These are phyloP conservation scores for Neofusicoccum umdonicola DNA, from an alignment of 2,329 filamentous ascomycete species.

Conservation along the genomic window DNA sequence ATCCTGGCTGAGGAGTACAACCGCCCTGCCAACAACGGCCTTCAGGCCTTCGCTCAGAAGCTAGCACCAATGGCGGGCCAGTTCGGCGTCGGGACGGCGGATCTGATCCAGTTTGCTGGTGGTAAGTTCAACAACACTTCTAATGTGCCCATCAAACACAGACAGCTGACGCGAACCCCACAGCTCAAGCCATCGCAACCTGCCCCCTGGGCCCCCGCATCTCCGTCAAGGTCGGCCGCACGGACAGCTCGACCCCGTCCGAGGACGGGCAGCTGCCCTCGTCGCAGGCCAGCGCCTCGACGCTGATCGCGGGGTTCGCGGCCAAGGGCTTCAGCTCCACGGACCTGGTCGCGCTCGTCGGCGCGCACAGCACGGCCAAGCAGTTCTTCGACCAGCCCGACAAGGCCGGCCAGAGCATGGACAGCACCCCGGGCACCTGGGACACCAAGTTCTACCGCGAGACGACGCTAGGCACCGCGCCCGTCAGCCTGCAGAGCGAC, in stretches of 20 bases:
- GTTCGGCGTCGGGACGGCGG: constrained; percentile 51
- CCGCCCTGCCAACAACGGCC: constrained; percentile 44
- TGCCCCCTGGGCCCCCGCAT: constrained; percentile 55
- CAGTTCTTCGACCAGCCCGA: constrained; percentile 47
- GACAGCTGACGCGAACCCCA: constrained; percentile 8
- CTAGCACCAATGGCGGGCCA: constrained; percentile 40
- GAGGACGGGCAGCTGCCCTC: constrained; percentile 48
- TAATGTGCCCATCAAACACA: not conserved
- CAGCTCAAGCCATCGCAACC: constrained; percentile 47
- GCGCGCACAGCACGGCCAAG: constrained; percentile 52
- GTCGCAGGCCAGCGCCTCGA: constrained; percentile 40
- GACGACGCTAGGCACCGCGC: constrained; percentile 29
- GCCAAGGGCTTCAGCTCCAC: constrained; percentile 51
- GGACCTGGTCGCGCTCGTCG: constrained; percentile 55
- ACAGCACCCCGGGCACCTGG: constrained; percentile 51
- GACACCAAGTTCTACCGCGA: constrained; percentile 51
- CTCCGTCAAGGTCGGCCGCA: constrained; percentile 50
- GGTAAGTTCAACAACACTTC: constrained; percentile 14
- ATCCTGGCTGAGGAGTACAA: constrained; percentile 38
- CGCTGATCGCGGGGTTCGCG: constrained; percentile 47
- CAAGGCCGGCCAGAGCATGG: constrained; percentile 43
- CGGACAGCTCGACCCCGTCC: constrained; percentile 42
- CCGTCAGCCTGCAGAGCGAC: constrained; percentile 20
- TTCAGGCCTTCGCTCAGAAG: constrained; percentile 42
- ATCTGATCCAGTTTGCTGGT: constrained; percentile 53